A percentile compares a stretch with the other conserved stretches of the same genome.
These are phyloP conservation scores for Capsaspora owczarzaki DNA, from an alignment of 78 protist genomes.

Conservation along the genomic window DNA sequence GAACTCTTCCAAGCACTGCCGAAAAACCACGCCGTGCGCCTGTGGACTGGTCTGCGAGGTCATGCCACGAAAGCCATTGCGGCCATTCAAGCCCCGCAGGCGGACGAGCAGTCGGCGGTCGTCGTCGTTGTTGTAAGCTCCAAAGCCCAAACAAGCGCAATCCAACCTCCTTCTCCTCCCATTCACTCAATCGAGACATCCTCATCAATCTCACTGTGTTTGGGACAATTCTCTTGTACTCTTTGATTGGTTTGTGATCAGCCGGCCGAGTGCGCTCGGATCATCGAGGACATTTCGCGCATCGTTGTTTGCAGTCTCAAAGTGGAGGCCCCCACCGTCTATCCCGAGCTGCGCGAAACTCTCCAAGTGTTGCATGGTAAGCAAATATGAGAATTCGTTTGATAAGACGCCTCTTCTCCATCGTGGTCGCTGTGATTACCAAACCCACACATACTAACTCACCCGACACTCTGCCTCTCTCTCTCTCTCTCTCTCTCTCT, in stretches of 20 bases:
- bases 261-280: background rate
- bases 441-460: background rate
- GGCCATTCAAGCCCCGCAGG: background rate
- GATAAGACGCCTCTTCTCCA: too few relatives aligned
- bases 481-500: background rate
- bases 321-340: too few relatives aligned
- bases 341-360: too few relatives aligned
- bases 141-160: background rate
- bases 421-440: background rate
- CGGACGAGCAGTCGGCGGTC: background rate
- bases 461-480: background rate
- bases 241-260: background rate
- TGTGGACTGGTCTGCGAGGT: background rate
- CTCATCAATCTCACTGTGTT: background rate
- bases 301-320: too few relatives aligned
- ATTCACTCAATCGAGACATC: background rate
- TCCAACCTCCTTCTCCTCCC: background rate
- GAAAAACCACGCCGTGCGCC: background rate
- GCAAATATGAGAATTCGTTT: too few relatives aligned
- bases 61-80: too few relatives aligned
- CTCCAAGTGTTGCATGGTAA: too few relatives aligned
- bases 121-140: too few relatives aligned
- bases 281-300: too few relatives aligned
- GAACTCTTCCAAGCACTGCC: background rate
- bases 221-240: background rate